Evolutionary conservation across 208 protist species (phyloP).

Genomic region (Leishmania tropica): DNA sequence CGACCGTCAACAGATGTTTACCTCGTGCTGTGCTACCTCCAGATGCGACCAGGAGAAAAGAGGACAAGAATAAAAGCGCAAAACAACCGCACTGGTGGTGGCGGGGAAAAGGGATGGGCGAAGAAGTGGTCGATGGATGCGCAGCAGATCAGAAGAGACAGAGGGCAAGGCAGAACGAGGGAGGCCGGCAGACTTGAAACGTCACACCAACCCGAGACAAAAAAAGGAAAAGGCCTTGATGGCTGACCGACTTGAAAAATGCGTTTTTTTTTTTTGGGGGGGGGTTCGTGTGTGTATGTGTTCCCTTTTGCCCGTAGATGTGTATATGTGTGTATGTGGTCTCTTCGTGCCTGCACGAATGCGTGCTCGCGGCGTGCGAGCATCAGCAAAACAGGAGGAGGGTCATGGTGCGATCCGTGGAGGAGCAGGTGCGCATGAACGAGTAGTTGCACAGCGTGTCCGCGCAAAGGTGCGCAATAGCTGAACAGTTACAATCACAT

Average conservation of each 20-base stretch:
- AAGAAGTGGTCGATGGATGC: background rate
- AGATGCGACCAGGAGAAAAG: background rate
- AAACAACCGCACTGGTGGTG: background rate
- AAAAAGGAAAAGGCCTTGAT: background rate
- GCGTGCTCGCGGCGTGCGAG: background rate
- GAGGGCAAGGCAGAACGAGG: no score
- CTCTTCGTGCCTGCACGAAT: background rate
- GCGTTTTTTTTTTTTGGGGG: background rate
- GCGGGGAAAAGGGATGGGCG: background rate
- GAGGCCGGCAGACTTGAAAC: no score
- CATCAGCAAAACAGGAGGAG: background rate
- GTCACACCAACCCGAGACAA: background rate
- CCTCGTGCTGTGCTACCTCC: background rate
- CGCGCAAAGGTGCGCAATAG: background rate
- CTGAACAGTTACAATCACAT: background rate
- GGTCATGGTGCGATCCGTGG: no score
- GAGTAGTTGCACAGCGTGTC: background rate
- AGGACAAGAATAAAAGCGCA: background rate
- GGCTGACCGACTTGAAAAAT: background rate
- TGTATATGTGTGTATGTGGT: no score
- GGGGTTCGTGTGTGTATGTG: background rate
- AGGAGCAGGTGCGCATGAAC: background rate
- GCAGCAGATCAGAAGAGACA: no score
- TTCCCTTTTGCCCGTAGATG: no score
- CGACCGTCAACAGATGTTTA: background rate